Evolutionary conservation across 208 protist genomes (phyloP), one percentile per base, ranked within the genome.

Genomic region (Leishmania tarentolae): DNA sequence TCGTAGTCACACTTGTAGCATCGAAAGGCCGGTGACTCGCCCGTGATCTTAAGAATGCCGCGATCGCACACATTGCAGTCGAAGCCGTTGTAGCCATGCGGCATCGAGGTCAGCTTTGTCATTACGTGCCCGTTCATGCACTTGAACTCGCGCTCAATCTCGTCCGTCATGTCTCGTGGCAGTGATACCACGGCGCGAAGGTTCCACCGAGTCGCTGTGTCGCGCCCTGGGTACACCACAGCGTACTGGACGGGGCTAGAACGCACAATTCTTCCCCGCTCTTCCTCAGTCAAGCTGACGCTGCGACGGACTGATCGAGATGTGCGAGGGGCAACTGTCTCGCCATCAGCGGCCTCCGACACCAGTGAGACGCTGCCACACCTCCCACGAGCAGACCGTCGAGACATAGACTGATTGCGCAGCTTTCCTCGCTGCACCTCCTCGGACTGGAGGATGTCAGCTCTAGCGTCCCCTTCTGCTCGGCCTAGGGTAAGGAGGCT

Each of bases 1-100:
- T 97, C 94, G 84, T 96, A 97, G 83, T 97, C 94, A 80, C 94
- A 97, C 86, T 96, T 96, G 81, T 95, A 93, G 83, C 94, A 97
- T 35, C 94, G 91, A 76, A 95, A 97, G 7, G 90, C 92, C 3
- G 90, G 92, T 6, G 78, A 85, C 56, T 95, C 92, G 31, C 66
- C 80, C 31, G 87, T 93, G 47, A 97, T 93, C 21, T 83, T 93
- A 42, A 94, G 76, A 78, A 97, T 95, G 44, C 85, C 92, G 40
- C 89, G 78, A 75, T 96, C 92, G 78, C 94, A 97, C 13, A 97
- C 92, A 78, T 97, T 96, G 84, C 94, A 97, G 81, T 97, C 94
- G 83, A 97, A 97, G 52, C 92, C 94, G 70, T 92, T 91, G 85
- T 97, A 97, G 56, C 89, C 86, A 69, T 91, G 81, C 24, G 94